phyloP scores from a whole-genome alignment of 805 yeast species.

The Komagataella mondaviorum region DNA sequence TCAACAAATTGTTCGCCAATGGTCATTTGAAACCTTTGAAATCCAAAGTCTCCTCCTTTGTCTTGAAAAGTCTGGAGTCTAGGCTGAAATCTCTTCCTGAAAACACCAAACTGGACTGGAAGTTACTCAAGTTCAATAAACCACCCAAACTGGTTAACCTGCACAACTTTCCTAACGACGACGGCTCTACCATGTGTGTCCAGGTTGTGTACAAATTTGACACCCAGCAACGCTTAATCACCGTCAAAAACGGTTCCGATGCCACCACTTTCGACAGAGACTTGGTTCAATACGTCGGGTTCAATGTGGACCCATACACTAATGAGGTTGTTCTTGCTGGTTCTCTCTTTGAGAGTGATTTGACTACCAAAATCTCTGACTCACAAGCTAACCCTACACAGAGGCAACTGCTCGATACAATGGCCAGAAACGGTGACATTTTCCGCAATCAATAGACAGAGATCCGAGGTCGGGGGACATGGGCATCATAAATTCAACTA shows the following conservation, averaged over 20 bases:
- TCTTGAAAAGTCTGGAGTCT: conserved; percentile 38
- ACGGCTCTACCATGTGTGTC: conserved; percentile 19
- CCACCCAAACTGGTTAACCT: conserved; percentile 65
- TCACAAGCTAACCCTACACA: conserved; percentile 13
- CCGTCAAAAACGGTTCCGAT: conserved; percentile 27
- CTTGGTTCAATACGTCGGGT: conserved; percentile 47
- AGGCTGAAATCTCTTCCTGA: conserved; percentile 45
- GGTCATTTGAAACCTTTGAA: conserved; percentile 33
- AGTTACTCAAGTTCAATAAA: conserved; percentile 51
- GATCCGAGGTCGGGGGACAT: neutral
- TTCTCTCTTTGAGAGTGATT: conserved; percentile 45
- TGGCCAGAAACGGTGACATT: conserved; percentile 21
- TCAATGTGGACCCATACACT: conserved; percentile 46
- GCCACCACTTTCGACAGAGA: conserved; percentile 26
- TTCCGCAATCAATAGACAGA: conserved; percentile 15
- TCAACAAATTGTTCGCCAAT: conserved; percentile 72
- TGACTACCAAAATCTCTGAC: conserved; percentile 20
- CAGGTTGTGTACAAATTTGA: conserved; percentile 53
- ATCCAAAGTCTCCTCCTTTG: conserved; percentile 44
- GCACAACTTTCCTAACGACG: conserved; percentile 34
- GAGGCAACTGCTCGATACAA: conserved; percentile 15
- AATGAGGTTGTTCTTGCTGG: conserved; percentile 49
- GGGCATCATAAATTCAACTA: neutral
- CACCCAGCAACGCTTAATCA: conserved; percentile 45
- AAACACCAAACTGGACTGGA: conserved; percentile 58